phyloP scores from a whole-genome alignment of 768 basidiomycete species.

The Tephrocybe sp. region DNA sequence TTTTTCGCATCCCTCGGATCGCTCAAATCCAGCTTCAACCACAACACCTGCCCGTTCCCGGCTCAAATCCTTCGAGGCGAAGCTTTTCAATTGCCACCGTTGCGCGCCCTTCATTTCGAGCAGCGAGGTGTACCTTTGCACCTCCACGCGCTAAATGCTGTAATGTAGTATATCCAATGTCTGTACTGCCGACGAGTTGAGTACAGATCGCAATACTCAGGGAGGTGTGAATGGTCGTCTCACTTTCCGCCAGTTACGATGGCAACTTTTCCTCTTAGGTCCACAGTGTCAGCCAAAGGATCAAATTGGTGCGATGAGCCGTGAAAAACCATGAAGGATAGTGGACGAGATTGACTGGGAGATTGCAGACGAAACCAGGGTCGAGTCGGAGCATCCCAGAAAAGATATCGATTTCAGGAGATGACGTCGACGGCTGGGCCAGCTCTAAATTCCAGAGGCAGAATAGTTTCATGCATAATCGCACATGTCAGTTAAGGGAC shows the following conservation, averaged over 20 bases:
- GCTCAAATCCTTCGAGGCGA: conserved; percentile 39
- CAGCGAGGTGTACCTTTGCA: conserved; percentile 61
- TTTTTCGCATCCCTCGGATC: conserved; percentile 47
- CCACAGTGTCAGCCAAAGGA: conserved; percentile 34
- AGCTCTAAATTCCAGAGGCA: too few relatives aligned
- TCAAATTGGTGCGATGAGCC: conserved; percentile 9
- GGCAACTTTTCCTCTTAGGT: conserved; percentile 49
- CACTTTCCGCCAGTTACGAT: conserved; percentile 63
- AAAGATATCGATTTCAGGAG: too few relatives aligned
- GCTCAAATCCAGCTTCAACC: conserved; percentile 51
- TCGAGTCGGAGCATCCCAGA: too few relatives aligned
- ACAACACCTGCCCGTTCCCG: conserved; percentile 48
- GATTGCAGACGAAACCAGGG: too few relatives aligned
- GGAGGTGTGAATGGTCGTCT: conserved; percentile 4
- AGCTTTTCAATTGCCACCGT: conserved; percentile 48
- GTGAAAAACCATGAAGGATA: background rate
- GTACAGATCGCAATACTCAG: background rate
- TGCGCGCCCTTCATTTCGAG: conserved; percentile 46
- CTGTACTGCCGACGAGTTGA: conserved; percentile 16
- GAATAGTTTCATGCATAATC: too few relatives aligned
- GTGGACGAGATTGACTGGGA: too few relatives aligned
- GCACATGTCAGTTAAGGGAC: too few relatives aligned
- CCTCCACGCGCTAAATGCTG: conserved; percentile 51
- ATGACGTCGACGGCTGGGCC: background rate
- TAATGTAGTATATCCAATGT: conserved; percentile 48